phyloP scores from a whole-genome alignment of 495 filamentous ascomycete genomes.

The Alectoria sarmentosa region DNA sequence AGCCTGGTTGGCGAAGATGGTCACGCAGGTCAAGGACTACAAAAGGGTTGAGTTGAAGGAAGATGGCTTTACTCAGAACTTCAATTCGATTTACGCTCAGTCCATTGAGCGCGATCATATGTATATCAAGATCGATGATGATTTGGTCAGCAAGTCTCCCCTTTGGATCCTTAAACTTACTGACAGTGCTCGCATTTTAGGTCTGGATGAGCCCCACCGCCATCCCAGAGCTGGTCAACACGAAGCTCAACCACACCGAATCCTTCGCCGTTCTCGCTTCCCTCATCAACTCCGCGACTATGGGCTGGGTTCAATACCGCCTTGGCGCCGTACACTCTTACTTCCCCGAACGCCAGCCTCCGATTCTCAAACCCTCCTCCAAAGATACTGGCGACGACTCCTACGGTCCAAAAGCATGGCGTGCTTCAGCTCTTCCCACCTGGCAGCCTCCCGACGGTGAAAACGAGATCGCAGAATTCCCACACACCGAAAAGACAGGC shows the following conservation, averaged over 20 bases:
- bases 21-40: conserved; percentile 1
- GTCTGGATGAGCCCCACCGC: conserved; percentile 42
- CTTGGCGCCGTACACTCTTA: conserved; percentile 41
- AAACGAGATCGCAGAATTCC: conserved; percentile 13
- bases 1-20: conserved; percentile 33
- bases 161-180: neutral
- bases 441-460: conserved; percentile 20
- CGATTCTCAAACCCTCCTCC: neutral
- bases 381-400: conserved; percentile 18
- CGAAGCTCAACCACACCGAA: conserved; percentile 37
- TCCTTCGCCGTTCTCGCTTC: conserved; percentile 40
- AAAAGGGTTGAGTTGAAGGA: conserved; percentile 22
- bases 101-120: conserved; percentile 35
- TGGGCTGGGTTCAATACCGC: conserved; percentile 40
- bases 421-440: conserved; percentile 25
- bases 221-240: conserved; percentile 39
- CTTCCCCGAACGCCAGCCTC: conserved; percentile 32
- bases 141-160: conserved; percentile 30
- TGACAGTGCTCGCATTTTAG: conserved; percentile 8
- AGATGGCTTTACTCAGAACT: conserved; percentile 27
- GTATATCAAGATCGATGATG: conserved; percentile 48
- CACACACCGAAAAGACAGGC: neutral
- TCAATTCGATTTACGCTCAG: conserved; percentile 33
- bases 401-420: conserved; percentile 28
- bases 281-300: conserved; percentile 40